Conservation (phyloP, 805 yeast species). For the Candida nitratophila region DNA sequence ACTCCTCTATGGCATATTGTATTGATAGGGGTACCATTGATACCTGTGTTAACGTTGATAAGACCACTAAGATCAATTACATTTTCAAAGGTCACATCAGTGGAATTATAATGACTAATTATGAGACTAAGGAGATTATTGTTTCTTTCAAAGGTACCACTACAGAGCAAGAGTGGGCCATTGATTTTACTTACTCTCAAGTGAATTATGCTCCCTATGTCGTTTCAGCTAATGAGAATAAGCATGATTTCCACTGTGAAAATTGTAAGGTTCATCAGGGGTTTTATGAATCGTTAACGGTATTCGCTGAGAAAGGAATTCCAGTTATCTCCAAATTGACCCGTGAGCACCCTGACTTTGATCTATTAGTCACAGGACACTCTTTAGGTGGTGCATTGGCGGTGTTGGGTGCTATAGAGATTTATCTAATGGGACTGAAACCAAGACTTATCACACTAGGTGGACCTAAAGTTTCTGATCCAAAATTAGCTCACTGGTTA, state of each 20-base stretch:
- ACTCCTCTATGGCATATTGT: conserved; percentile 29
- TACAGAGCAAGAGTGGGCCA: conserved; percentile 52
- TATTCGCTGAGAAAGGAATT: conserved; percentile 32
- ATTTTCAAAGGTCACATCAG: conserved; percentile 43
- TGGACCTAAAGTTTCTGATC: conserved; percentile 59
- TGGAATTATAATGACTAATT: conserved; percentile 49
- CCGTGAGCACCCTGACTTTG: conserved; percentile 37
- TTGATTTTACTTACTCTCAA: conserved; percentile 46
- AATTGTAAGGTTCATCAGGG: conserved; percentile 62
- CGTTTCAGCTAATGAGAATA: conserved; percentile 14
- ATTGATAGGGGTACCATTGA: conserved; percentile 20
- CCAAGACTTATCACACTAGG: conserved; percentile 57
- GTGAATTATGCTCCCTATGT: conserved; percentile 37
- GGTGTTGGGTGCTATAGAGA: conserved; percentile 54
- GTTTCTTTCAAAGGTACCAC: conserved; percentile 61
- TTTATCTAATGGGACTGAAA: conserved; percentile 42
- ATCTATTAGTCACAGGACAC: conserved; percentile 58
- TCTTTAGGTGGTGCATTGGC: conserved; percentile 75
- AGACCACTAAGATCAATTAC: conserved; percentile 25
- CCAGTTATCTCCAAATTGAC: conserved; percentile 27
- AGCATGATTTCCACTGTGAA: conserved; percentile 29
- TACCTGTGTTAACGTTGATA: too few species aligned
- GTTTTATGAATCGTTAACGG: conserved; percentile 39
- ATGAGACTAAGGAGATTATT: conserved; percentile 32
- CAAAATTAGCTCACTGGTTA: conserved; percentile 40